Evolutionary conservation across 768 basidiomycete species (phyloP), one percentile per base, ranked within the genome.

Genomic region (Suillus brevipes): DNA sequence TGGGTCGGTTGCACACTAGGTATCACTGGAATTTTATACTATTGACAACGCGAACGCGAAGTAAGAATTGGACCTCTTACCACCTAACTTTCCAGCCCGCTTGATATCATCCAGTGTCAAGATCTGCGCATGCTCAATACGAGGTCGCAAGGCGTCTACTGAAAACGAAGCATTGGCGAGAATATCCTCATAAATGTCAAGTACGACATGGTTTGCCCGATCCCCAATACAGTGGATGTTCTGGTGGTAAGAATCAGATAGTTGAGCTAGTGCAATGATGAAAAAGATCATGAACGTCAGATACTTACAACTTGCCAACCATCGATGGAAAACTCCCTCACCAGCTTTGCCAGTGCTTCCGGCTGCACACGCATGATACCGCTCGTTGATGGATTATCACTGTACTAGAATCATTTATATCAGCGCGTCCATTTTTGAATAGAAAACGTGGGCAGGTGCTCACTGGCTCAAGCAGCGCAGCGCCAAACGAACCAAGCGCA

Each of bases 41-140:
- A 14, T 59, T 53, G 20, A 45, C 20, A 36, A 18, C 43, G 38
- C 1, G 28, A 18, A 4, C 23, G 20, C 28, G 40, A 63, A 36
- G 36, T 34, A 43, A 61, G 20, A 20, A 9, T 52, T 31, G 31
- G 58, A 38, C 37, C 9, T 73, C 86, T 43, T 65, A 90, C 95
- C 87, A 70, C 93, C 94, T 13, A 97, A 82, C 59, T 76, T 80
- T 38, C 88, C 90, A 25, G 88, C 82, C 10, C 94, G 82, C 62
- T 83, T 73, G 18, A 99, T 70, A 74, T 98, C 97, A 1, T 83
- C 79, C 7, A 73, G 75, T 4, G 85, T 84, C 78, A 99, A 81
- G 56, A 97, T 94, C 74, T 99, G 97, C 0, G 95, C 91, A 76
- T 99, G 97, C 73, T 99, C 97, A 10, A 97, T 88, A 49, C 97